A percentile compares a stretch with the other conserved stretches of the same genome.
Evolutionary conservation across 2,329 filamentous ascomycete genomes (phyloP).

Genomic region (Cucurbitaria berberidis): DNA sequence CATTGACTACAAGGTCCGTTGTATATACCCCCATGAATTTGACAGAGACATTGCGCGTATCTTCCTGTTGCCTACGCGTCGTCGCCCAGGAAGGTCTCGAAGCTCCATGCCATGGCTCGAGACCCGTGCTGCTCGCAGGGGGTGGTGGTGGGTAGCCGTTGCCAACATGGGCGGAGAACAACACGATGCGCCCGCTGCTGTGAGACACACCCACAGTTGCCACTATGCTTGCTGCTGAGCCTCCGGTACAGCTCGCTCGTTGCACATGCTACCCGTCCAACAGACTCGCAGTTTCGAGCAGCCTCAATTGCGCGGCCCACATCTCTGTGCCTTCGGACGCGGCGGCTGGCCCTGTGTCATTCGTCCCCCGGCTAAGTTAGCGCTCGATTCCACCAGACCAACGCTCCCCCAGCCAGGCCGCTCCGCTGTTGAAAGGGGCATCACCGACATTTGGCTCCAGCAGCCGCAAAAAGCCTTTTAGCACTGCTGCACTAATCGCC

Average conservation of each 20-base stretch:
- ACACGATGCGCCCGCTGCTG: no score
- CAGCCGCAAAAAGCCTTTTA: constrained; percentile 21
- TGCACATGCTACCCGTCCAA: no score
- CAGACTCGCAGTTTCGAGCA: neutral
- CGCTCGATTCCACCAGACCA: constrained; percentile 24
- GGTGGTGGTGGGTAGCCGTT: neutral
- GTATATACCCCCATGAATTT: neutral
- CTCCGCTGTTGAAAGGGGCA: constrained; percentile 35
- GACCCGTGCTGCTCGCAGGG: neutral
- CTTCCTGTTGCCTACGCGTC: constrained; percentile 1
- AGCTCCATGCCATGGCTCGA: neutral
- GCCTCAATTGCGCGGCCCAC: neutral
- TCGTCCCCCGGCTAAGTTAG: constrained; percentile 22
- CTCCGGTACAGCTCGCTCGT: no score
- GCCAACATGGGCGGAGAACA: neutral
- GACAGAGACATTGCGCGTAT: no score
- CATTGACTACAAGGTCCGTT: neutral
- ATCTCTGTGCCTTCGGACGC: constrained; percentile 1
- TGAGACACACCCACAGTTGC: no score
- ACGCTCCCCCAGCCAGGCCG: constrained; percentile 26
- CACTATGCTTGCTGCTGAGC: no score
- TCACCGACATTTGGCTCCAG: constrained; percentile 31
- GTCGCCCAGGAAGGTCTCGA: neutral
- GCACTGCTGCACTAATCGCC: neutral
- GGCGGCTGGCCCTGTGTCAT: constrained; percentile 10